A percentile compares a stretch with the other conserved stretches of the same genome.
phyloP scores from a whole-genome alignment of 2,329 filamentous ascomycete genomes.

The Colletotrichum acutatum region DNA sequence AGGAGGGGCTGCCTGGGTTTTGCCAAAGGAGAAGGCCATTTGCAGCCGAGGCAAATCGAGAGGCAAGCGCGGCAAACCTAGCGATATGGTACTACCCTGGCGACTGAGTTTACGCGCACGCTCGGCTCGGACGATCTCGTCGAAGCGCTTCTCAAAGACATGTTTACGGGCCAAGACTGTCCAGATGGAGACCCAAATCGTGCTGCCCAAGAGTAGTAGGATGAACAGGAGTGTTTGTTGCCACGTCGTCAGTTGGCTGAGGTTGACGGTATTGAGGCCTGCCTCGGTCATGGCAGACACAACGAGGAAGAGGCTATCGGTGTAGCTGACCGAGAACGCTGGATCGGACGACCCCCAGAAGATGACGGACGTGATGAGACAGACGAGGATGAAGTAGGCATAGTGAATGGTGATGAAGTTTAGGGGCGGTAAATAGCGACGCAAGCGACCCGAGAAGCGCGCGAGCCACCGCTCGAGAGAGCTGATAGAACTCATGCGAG shows the following conservation, averaged over 20 bases:
- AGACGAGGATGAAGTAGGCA: conserved; percentile 70
- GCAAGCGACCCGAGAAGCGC: not conserved
- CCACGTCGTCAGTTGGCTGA: conserved; percentile 72
- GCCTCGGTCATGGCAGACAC: conserved; percentile 75
- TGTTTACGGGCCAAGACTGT: conserved; percentile 70
- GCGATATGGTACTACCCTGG: conserved; percentile 41
- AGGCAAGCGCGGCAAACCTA: conserved; percentile 26
- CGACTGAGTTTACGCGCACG: conserved; percentile 45
- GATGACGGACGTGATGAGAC: conserved; percentile 66
- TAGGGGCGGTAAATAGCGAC: conserved; percentile 49
- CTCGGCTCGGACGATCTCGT: conserved; percentile 59
- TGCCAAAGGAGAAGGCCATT: not conserved
- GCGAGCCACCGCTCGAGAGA: not conserved
- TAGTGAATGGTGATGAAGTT: conserved; percentile 76
- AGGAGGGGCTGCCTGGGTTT: not conserved
- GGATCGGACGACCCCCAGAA: conserved; percentile 70
- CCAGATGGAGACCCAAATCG: conserved; percentile 73
- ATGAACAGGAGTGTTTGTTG: conserved; percentile 75
- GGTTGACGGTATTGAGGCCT: conserved; percentile 74
- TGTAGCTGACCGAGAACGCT: conserved; percentile 64
- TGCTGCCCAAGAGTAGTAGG: conserved; percentile 73
- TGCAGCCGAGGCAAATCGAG: conserved; percentile 39
- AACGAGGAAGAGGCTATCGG: conserved; percentile 75
- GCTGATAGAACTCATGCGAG: not conserved
- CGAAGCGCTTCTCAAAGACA: conserved; percentile 72